These are phyloP conservation scores for Fistulinella staudtii DNA, from an alignment of 1,284 basidiomycete species.

Conservation along the genomic window DNA sequence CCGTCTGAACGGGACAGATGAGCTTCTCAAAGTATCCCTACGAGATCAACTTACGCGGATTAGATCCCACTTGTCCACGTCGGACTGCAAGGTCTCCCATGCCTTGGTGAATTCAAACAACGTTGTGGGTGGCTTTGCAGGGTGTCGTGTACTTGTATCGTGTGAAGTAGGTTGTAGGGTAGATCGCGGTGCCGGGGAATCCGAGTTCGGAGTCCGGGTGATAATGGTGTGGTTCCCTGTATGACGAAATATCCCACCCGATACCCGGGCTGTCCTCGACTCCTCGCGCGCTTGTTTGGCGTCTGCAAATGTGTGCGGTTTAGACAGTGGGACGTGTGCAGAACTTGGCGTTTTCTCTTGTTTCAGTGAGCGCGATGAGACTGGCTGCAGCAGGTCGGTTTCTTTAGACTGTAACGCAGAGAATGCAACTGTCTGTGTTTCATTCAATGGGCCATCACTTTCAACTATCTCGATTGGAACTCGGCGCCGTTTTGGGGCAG, in stretches of 20 bases:
- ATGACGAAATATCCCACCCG: conserved; percentile 58
- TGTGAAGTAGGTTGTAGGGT: conserved; percentile 3
- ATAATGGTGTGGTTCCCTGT: conserved; percentile 50
- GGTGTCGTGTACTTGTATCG: conserved; percentile 2
- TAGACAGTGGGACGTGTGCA: conserved; percentile 7
- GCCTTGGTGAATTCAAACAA: conserved; percentile 56
- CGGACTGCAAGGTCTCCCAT: conserved; percentile 43
- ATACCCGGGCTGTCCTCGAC: conserved; percentile 42
- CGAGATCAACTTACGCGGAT: conserved; percentile 41
- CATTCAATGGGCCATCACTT: conserved; percentile 9
- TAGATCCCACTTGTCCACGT: conserved; percentile 48
- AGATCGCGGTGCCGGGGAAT: conserved; percentile 10
- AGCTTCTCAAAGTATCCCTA: neutral
- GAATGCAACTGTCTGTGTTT: neutral
- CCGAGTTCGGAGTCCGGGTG: conserved; percentile 13
- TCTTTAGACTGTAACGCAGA: conserved; percentile 4
- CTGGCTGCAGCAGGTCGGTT: conserved; percentile 22
- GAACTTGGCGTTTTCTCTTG: conserved; percentile 5
- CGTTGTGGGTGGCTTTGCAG: conserved; percentile 37
- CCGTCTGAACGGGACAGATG: conserved; percentile 36
- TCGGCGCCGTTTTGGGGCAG: conserved; percentile 46
- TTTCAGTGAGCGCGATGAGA: conserved; percentile 28
- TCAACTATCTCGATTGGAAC: conserved; percentile 71
- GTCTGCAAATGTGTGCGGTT: conserved; percentile 45
- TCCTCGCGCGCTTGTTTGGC: conserved; percentile 51